Evolutionary conservation across 345 rosid species (phyloP).

Genomic region (Ceriops decandra): DNA sequence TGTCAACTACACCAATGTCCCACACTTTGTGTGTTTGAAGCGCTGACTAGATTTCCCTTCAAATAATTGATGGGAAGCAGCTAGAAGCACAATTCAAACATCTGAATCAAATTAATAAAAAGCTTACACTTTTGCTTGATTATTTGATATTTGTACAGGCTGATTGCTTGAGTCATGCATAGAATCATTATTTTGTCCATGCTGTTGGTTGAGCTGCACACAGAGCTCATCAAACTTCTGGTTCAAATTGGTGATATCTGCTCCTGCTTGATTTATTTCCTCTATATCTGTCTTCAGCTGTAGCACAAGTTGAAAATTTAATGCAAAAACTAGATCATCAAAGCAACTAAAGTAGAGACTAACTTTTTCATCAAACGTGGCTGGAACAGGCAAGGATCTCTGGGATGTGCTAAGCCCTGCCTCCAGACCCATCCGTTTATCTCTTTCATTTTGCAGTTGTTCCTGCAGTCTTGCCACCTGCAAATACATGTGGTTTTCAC

Average conservation of each 20-base stretch:
- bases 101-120: background rate
- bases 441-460: conserved; percentile 73
- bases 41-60: no score
- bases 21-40: no score
- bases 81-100: background rate
- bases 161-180: conserved; percentile 34
- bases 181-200: conserved; percentile 36
- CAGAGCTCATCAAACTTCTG: conserved; percentile 58
- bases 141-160: conserved; percentile 23
- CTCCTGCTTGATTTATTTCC: conserved; percentile 61
- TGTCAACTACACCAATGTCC: conserved; percentile 2
- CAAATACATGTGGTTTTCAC: background rate
- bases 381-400: conserved; percentile 36
- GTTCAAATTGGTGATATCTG: conserved; percentile 54
- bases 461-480: conserved; percentile 84
- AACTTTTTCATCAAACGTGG: conserved; percentile 58
- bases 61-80: background rate
- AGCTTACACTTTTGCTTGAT: conserved; percentile 43
- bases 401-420: conserved; percentile 49
- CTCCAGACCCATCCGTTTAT: conserved; percentile 57
- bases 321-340: conserved; percentile 13
- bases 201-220: conserved; percentile 43
- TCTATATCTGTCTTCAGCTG: conserved; percentile 59
- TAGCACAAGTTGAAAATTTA: conserved; percentile 23
- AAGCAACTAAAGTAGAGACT: conserved; percentile 11